A percentile compares a stretch with the other conserved stretches of the same genome.
These are phyloP conservation scores for Diaporthe ilicicola DNA, from an alignment of 2,329 filamentous ascomycete genomes.

Conservation along the genomic window DNA sequence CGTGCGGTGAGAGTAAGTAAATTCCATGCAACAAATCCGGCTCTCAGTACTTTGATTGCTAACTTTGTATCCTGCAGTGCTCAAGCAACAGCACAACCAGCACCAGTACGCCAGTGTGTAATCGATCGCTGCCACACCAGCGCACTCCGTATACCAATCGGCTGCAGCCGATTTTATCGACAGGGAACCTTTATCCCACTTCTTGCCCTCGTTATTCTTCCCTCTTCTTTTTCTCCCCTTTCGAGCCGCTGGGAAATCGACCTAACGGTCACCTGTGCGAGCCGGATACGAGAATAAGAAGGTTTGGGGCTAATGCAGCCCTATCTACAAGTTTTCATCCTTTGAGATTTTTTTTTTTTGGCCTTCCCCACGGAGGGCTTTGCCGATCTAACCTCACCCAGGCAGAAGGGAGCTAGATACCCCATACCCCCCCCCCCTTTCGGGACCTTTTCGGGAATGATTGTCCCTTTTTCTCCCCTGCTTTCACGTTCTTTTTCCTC, in stretches of 20 bases:
- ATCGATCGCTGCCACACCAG: neutral
- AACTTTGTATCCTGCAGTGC: constrained; percentile 31
- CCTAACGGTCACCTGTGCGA: neutral
- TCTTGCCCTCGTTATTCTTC: neutral
- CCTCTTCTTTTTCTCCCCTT: neutral
- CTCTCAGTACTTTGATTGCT: too few species aligned
- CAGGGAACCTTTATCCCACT: neutral
- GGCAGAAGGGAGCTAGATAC: constrained; percentile 9
- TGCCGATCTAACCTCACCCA: neutral
- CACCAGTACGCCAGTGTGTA: constrained; percentile 22
- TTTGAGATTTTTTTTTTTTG: neutral
- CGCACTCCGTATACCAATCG: neutral
- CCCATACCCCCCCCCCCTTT: neutral
- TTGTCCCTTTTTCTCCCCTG: neutral
- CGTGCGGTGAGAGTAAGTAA: constrained; percentile 42
- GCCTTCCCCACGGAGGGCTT: neutral
- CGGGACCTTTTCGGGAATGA: neutral
- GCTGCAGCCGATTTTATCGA: neutral
- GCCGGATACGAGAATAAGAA: constrained; percentile 3
- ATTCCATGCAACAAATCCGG: too few species aligned
- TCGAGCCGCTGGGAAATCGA: neutral
- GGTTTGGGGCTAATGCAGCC: constrained; percentile 18
- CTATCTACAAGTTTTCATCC: constrained; percentile 16
- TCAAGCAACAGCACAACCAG: constrained; percentile 31
- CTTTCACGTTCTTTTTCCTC: neutral